Percentiles rank a stretch among this genome's conserved stretches.
These are phyloP conservation scores for Pinus taeda DNA, from an alignment of 75 land plant genomes.

Conservation along the genomic window DNA sequence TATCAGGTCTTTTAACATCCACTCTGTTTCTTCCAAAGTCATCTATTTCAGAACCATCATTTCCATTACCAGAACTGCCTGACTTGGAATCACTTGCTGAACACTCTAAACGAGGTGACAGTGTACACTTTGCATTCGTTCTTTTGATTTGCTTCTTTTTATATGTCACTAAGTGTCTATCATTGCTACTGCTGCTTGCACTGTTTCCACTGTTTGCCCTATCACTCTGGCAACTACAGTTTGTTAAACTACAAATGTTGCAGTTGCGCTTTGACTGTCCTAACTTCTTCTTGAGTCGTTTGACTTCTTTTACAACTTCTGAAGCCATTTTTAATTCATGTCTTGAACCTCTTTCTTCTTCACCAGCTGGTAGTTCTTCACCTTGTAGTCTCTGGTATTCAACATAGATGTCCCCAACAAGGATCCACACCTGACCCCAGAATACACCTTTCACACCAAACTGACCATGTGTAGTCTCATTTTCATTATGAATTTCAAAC, in stretches of 20 bases:
- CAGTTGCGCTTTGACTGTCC: conserved; percentile 62
- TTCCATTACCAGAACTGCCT: background rate
- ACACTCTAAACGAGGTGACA: conserved; percentile 16
- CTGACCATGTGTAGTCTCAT: conserved; percentile 11
- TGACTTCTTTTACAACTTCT: conserved; percentile 88
- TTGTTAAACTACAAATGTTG: conserved; percentile 70
- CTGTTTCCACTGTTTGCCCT: conserved; percentile 90
- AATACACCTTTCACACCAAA: conserved; percentile 51
- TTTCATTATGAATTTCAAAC: conserved; percentile 3
- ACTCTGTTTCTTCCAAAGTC: background rate
- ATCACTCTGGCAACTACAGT: conserved; percentile 94
- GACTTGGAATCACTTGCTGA: conserved; percentile 9
- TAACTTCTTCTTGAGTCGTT: conserved; percentile 79
- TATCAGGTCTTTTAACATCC: background rate
- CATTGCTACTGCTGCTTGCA: conserved; percentile 71
- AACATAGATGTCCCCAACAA: conserved; percentile 88
- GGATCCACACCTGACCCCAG: conserved; percentile 88
- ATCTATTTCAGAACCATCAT: background rate
- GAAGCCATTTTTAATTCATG: conserved; percentile 76
- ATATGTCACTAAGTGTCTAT: conserved; percentile 20
- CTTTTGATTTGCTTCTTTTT: conserved; percentile 60
- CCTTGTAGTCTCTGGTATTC: conserved; percentile 58
- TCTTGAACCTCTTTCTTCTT: conserved; percentile 17
- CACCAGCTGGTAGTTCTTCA: conserved; percentile 20
- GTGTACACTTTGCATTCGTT: conserved; percentile 5